Evolutionary conservation across 768 basidiomycete species (phyloP), one percentile per base, ranked within the genome.

Genomic region (Psilocybe subaeruginosa): DNA sequence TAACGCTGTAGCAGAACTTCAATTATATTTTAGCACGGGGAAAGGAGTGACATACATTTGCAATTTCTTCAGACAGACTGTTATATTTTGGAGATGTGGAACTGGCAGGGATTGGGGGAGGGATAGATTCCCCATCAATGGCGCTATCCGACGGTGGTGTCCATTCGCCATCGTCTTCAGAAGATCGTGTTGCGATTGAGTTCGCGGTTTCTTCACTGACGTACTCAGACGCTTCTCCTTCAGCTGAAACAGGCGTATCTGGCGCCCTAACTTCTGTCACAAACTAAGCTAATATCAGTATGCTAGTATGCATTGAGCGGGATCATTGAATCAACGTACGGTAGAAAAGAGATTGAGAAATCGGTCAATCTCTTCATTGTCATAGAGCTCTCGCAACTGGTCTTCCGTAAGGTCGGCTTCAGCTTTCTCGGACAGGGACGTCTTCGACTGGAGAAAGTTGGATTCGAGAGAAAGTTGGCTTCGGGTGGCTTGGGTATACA

Each of bases 281-380:
- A 74, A 86, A 82, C 88, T 89, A 54, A 39, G 46, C 27, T 31
- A 27, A 31, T 14, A 0, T 29, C 63, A 53, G 54, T 54, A 41
- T 27, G 17, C n/a, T 9, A 29, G 6, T 47, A 55, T 55, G 16
- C 14, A 19, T 56, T 9, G 33, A 43, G n/a, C 7, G 54, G 23
- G 23, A 23, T 23, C 23, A n/a, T 39, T 19, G 51, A 39, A 35
- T 12, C 41, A 47, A 51, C 59, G n/a, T 49, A 74, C 88, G 37
- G 80, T 76, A 45, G 86, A 83, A 71, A 90, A 90, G n/a, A 89
- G 68, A 47, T 74, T 68, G 30, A 90, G 72, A 68, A 86, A 89
- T 29, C 85, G 75, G 14, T 85, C 79, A 12, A 88, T 82, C 73
- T 89, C 87, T 68, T 88, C 86, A 56, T 83, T 79, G 27, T 90